Conservation (phyloP, 2,329 filamentous ascomycete genomes). For the Pseudovirgaria hyperparasitica region DNA sequence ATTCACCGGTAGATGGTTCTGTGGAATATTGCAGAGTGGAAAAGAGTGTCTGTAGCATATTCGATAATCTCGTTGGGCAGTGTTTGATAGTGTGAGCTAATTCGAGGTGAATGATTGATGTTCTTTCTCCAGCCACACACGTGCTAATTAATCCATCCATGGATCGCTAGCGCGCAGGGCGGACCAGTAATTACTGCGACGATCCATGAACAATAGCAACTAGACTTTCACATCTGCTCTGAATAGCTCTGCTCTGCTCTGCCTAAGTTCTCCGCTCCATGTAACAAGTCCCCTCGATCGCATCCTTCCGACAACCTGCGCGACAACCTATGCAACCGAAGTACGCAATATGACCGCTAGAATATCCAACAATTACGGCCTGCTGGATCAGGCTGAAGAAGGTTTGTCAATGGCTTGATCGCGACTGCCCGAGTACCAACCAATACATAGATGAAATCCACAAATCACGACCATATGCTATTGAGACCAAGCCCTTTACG, state of each 20-base stretch:
- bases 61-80: too few species aligned
- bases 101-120: too few species aligned
- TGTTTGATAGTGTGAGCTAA: too few species aligned
- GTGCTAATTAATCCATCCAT: too few species aligned
- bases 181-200: too few species aligned
- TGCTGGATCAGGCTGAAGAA: conserved; percentile 64
- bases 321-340: neutral
- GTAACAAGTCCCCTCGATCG: neutral
- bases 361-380: conserved; percentile 42
- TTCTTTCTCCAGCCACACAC: too few species aligned
- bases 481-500: conserved; percentile 88
- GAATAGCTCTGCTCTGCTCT: neutral
- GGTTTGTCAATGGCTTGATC: conserved; percentile 14
- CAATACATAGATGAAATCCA: conserved; percentile 59
- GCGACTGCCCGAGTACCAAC: conserved; percentile 1
- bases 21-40: too few species aligned
- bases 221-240: too few species aligned
- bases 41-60: too few species aligned
- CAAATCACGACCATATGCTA: conserved; percentile 71
- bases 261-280: neutral
- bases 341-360: neutral
- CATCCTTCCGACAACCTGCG: neutral
- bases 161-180: too few species aligned
- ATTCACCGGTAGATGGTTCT: too few species aligned
- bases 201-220: too few species aligned